phyloP scores from a whole-genome alignment of 164 flowering plant genomes.

The Buxus sempervirens region DNA sequence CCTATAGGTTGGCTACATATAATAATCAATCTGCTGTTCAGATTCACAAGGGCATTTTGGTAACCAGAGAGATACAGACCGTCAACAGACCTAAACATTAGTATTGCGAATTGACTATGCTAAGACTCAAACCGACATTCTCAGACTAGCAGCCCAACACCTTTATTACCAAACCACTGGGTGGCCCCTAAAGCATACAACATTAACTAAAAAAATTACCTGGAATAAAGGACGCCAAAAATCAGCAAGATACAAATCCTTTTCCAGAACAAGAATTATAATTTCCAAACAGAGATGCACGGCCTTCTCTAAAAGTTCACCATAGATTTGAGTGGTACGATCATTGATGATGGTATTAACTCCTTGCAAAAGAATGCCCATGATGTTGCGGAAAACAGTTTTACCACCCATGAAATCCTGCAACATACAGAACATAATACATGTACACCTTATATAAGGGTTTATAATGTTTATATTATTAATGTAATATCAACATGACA shows the following conservation, averaged over 20 bases:
- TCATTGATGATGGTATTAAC: conserved; percentile 65
- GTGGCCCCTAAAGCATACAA: background rate
- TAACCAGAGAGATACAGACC: too few species aligned
- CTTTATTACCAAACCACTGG: too few species aligned
- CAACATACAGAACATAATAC: conserved; percentile 11
- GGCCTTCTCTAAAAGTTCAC: conserved; percentile 86
- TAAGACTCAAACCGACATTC: background rate
- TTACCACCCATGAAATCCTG: conserved; percentile 99
- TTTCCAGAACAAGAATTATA: conserved; percentile 69
- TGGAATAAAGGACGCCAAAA: conserved; percentile 93
- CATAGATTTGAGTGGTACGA: conserved; percentile 71
- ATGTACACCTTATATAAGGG: too few species aligned
- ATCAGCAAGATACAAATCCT: conserved; percentile 80
- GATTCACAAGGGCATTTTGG: too few species aligned
- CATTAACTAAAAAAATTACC: conserved; percentile 35
- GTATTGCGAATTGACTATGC: too few species aligned
- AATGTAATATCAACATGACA: too few species aligned
- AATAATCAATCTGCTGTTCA: too few species aligned
- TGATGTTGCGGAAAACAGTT: conserved; percentile 74
- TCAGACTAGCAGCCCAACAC: too few species aligned
- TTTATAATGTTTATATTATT: too few species aligned
- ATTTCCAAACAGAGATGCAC: conserved; percentile 84
- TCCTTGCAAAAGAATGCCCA: conserved; percentile 81
- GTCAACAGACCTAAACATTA: too few species aligned
- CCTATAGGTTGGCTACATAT: too few species aligned